phyloP scores from a whole-genome alignment of 2,329 filamentous ascomycete species.

The Fusarium marasasianum region DNA sequence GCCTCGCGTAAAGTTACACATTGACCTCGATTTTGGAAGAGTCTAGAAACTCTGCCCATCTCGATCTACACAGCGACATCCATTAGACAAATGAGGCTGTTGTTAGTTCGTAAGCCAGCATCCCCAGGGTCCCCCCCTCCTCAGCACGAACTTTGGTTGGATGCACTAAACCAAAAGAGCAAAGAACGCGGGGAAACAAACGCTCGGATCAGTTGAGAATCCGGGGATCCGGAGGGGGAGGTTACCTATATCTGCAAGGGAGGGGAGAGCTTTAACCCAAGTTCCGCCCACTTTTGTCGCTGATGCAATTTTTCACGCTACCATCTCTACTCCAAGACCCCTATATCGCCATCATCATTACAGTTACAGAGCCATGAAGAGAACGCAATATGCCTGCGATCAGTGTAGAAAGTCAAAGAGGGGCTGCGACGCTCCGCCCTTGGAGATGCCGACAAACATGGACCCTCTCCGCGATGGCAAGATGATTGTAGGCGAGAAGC shows the following conservation, averaged over 20 bases:
- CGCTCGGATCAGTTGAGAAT: slow-evolving; percentile 6
- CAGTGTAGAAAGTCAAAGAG: slow-evolving; percentile 22
- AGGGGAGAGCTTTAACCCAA: background rate
- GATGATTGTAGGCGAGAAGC: slow-evolving; percentile 24
- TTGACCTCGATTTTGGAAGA: background rate
- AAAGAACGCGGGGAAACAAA: slow-evolving; percentile 20
- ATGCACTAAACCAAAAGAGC: slow-evolving; percentile 6
- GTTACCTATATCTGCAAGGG: background rate
- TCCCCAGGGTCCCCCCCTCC: background rate
- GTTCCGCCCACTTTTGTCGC: background rate
- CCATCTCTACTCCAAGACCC: background rate
- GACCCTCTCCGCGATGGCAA: slow-evolving; percentile 4
- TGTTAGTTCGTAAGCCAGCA: background rate
- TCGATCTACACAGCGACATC: background rate
- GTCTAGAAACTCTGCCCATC: background rate
- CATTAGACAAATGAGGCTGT: background rate
- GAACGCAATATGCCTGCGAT: slow-evolving; percentile 22
- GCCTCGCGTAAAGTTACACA: background rate
- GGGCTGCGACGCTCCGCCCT: slow-evolving; percentile 15
- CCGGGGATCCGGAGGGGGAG: slow-evolving; percentile 18
- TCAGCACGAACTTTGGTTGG: background rate
- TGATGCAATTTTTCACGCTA: background rate
- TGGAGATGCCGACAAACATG: slow-evolving; percentile 4
- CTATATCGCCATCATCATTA: background rate
- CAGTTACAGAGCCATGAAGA: slow-evolving; percentile 2